A percentile compares a stretch with the other conserved stretches of the same genome.
These are phyloP conservation scores for Oenanthe sinensis DNA, from an alignment of 129 eudicot genomes.

Conservation along the genomic window DNA sequence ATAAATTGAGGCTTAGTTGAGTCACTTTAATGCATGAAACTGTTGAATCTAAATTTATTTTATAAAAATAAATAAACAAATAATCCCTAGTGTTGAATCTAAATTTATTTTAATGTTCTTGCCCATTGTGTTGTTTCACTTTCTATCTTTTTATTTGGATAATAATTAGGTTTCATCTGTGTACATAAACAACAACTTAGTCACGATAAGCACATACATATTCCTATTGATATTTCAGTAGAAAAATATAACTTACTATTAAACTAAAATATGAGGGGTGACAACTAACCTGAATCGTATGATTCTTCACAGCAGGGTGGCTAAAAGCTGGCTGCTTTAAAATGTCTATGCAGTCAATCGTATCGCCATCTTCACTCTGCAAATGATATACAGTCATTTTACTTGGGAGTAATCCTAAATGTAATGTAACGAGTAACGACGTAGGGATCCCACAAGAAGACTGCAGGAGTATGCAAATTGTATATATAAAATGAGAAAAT, in stretches of 20 bases:
- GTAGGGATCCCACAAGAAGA: too few relatives aligned
- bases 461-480: too few relatives aligned
- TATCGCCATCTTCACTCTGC: slow-evolving; percentile 54
- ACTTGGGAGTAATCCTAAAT: too few relatives aligned
- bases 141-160: background rate
- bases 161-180: background rate
- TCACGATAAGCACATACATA: background rate
- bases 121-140: background rate
- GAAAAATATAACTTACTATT: too few relatives aligned
- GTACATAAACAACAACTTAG: background rate
- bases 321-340: slow-evolving; percentile 56
- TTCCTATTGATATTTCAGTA: background rate
- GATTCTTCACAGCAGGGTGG: slow-evolving; percentile 47
- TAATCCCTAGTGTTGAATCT: background rate
- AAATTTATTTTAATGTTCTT: background rate
- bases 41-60: background rate
- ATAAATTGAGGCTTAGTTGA: background rate
- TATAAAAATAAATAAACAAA: too few relatives aligned
- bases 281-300: slow-evolving; percentile 42
- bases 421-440: too few relatives aligned
- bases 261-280: background rate
- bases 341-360: slow-evolving; percentile 44
- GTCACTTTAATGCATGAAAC: background rate
- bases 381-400: too few relatives aligned
- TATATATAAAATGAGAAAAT: background rate